Conservation (phyloP, 257 asterid genomes). For the Ligustrum vulgare region DNA sequence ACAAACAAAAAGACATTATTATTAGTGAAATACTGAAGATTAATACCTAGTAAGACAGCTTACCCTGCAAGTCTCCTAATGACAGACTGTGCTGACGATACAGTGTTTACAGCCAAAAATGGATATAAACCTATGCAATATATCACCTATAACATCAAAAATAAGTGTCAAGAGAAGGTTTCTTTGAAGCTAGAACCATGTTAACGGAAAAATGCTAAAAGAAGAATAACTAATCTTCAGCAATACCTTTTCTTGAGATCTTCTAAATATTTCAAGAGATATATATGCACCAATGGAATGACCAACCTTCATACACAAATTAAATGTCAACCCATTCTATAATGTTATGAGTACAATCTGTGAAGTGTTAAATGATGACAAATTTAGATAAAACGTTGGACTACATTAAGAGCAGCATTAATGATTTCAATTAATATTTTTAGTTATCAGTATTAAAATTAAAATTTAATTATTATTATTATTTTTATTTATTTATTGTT, state of each 20-base stretch:
- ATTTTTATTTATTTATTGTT: too few relatives aligned
- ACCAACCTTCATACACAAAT: constrained; percentile 64
- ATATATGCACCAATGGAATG: constrained; percentile 90
- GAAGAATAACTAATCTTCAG: not conserved
- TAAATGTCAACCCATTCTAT: constrained; percentile 19
- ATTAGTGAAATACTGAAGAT: not conserved
- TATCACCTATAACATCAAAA: constrained; percentile 47
- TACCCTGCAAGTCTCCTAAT: constrained; percentile 62
- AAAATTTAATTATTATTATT: too few relatives aligned
- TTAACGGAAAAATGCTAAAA: not conserved
- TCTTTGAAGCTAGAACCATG: not conserved
- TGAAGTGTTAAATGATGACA: not conserved
- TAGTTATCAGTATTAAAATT: too few relatives aligned
- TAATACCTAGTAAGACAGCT: not conserved
- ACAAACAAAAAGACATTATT: not conserved
- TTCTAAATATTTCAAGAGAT: constrained; percentile 63
- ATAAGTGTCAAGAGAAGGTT: constrained; percentile 15
- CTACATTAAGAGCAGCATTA: not conserved
- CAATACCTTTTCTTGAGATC: constrained; percentile 66
- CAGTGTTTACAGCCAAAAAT: constrained; percentile 67
- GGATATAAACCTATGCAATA: constrained; percentile 77
- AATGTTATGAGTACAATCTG: not conserved
- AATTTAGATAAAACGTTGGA: not conserved
- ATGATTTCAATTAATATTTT: too few relatives aligned
- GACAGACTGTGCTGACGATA: constrained; percentile 58